Evolutionary conservation across 495 filamentous ascomycete genomes (phyloP), one percentile per base, ranked within the genome.

Genomic region (Trichoderma orchidacearum): DNA sequence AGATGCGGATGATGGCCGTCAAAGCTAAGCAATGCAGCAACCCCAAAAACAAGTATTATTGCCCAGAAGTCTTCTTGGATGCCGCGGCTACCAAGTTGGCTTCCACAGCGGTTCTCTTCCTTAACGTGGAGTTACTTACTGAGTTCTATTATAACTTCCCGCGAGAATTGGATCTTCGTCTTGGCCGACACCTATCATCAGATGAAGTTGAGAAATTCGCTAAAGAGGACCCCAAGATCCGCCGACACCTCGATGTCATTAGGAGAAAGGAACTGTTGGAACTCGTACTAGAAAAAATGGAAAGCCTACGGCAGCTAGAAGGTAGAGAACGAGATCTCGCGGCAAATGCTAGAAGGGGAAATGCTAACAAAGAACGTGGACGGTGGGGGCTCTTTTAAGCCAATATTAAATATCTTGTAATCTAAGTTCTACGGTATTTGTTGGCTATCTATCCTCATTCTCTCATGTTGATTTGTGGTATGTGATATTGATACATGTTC

Each of bases 81-180:
- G 88, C 94, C 9, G 93, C 96, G 11, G 90, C 93, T 29, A 87
- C 94, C 63, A 96, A 97, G 71, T 84, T 99, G 56, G 90, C 90
- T 15, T 83, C 87, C 3, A 97, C 92, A 0, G 92, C 93, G 11
- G 94, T 97, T 9, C 80, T 99, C 0, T 99, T 99, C 77, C 81
- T 99, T 9, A 96, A 99, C 62, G 94, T 96, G 32, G 93, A 99
- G 72, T 79, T 99, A 27, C 79, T 99, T 36, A 89, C 87, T 4
- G 95, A 97, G 65, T 99, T 97, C 63, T 96, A 96, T 73, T 91
- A 94, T 66, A 85, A 92, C 65, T 99, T 99, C 73, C 93, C 93
- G 0, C 80, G 94, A 21, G 90, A 95, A 66, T 79, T 99, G 18
- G 93, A 99, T 67, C 64, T 82, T 61, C 79, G 89, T 36, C 83